phyloP scores from a whole-genome alignment of 1,284 basidiomycete species.

The Bjerkandera adusta region DNA sequence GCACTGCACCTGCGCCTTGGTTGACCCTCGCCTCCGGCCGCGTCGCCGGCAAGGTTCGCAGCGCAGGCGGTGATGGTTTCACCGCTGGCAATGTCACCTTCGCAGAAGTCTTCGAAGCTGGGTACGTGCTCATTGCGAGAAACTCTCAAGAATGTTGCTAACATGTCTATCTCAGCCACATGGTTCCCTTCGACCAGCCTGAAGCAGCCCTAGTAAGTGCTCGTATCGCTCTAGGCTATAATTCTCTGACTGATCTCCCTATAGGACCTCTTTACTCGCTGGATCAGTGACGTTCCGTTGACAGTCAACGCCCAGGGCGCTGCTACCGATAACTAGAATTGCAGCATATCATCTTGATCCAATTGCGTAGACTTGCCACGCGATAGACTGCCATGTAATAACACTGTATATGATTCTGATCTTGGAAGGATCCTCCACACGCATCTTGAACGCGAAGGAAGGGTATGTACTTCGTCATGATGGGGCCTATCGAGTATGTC shows the following conservation, averaged over 20 bases:
- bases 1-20: conserved; percentile 46
- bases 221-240: too few species aligned
- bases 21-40: conserved; percentile 35
- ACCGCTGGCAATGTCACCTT: conserved; percentile 53
- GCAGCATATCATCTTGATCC: too few species aligned
- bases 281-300: conserved; percentile 48
- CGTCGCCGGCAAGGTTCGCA: conserved; percentile 38
- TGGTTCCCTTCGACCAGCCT: conserved; percentile 85
- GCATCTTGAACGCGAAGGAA: too few species aligned
- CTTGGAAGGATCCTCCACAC: too few species aligned
- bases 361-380: too few species aligned
- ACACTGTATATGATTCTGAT: too few species aligned
- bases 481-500: too few species aligned
- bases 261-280: conserved; percentile 49
- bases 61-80: conserved; percentile 40
- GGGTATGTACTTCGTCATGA: too few species aligned
- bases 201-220: conserved; percentile 55
- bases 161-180: conserved; percentile 51
- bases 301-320: conserved; percentile 22
- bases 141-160: conserved; percentile 1
- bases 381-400: too few species aligned
- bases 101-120: conserved; percentile 51
- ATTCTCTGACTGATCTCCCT: not conserved
- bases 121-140: conserved; percentile 33
- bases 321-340: too few species aligned